Evolutionary conservation across 2,329 filamentous ascomycete species (phyloP), one percentile per base, ranked within the genome.

Genomic region (Aspergillus amoenus): DNA sequence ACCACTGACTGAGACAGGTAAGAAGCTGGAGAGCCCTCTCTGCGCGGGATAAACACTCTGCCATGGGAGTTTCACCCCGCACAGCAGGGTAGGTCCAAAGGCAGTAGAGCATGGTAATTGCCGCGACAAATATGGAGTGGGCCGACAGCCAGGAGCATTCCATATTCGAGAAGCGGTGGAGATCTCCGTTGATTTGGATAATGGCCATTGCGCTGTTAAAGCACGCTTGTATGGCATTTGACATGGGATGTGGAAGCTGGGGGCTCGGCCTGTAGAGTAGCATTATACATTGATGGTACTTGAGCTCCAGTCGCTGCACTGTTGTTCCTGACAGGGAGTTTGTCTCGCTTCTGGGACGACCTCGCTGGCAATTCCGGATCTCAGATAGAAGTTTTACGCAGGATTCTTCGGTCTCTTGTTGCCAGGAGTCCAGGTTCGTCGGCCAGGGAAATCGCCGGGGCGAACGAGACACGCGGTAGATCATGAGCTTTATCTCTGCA

Each of bases 401-500:
- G 3, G 40, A 8, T 12, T 6, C 9, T 18, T 21, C n/a, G 15
- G 40, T 11, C 40, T 42, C 40, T 18, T 43, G 52, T 27, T 55
- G 52, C 52, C 52, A 55, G 30, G n/a, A 27, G 7, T 30, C 15
- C 18, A 55, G 30, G 5, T 55, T 47, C 2, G 34, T 18, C 6
- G 52, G 52, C 52, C 52, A 55, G 13, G 52, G 52, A 2, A 55
- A 55, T 7, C 52, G 52, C 30, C 52, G 37, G 3, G 52, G 52
- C 3, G 52, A 55, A 13, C 52, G 34, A 21, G 52, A 46, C 2
- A 55, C 52, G 15, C 52, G 52, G 11, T 55, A 55, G 22, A 55
- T 39, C 52, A 55, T 55, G 6, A 55, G 52, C 18, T 55, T 55
- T 4, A 55, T 55, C 52, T 55, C 52, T 12, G 52, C 44, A 8